phyloP scores from a whole-genome alignment of 2,329 filamentous ascomycete genomes.

The Neopestalotiopsis sp. region DNA sequence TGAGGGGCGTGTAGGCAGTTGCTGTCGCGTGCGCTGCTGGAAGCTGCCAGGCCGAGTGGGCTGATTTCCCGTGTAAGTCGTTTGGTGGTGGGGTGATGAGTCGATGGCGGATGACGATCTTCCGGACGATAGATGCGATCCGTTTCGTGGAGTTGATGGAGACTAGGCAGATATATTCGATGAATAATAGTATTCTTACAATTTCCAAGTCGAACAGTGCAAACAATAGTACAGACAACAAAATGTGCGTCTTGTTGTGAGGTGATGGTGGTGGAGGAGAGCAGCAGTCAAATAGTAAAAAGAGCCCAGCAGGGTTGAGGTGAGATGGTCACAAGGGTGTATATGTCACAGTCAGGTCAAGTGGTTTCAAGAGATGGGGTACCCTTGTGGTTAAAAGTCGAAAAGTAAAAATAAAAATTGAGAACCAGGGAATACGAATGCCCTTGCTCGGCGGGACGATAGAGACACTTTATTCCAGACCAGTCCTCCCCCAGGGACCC shows the following conservation, averaged over 20 bases:
- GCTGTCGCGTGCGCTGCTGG: slow-evolving; percentile 10
- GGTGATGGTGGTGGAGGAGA: neutral
- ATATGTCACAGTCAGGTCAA: neutral
- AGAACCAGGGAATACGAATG: neutral
- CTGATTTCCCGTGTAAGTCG: slow-evolving; percentile 12
- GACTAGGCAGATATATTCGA: neutral
- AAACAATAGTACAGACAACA: neutral
- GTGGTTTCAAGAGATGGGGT: neutral
- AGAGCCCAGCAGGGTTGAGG: neutral
- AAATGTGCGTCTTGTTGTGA: neutral
- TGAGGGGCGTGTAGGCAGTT: neutral
- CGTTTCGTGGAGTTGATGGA: neutral
- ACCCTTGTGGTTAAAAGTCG: neutral
- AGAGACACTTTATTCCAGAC: slow-evolving; percentile 9
- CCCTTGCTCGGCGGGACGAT: neutral
- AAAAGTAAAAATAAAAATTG: neutral
- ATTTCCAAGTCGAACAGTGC: neutral
- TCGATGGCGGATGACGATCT: neutral
- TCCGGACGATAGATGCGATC: neutral
- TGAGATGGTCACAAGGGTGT: neutral
- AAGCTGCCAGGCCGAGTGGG: neutral
- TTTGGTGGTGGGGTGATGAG: slow-evolving; percentile 3
- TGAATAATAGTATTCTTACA: neutral
- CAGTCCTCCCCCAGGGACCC: too few species aligned
- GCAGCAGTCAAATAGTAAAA: neutral